phyloP scores from a whole-genome alignment of 1,139 yeast species.

The Candida sp. region DNA sequence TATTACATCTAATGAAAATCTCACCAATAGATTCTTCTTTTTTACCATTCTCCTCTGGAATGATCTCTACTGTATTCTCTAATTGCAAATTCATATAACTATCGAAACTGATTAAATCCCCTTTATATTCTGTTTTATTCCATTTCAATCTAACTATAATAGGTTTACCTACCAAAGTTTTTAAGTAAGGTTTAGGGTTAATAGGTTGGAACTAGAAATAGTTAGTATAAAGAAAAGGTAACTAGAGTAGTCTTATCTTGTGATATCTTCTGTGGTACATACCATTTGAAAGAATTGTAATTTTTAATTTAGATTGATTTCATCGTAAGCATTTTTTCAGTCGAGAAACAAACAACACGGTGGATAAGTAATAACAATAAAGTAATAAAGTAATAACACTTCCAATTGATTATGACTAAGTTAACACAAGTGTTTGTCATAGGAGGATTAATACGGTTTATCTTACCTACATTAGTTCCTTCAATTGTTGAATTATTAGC shows the following conservation, averaged over 20 bases:
- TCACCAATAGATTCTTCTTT: constrained; percentile 70
- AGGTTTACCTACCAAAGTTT: constrained; percentile 62
- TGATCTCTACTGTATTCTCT: constrained; percentile 63
- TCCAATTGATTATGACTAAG: constrained; percentile 10
- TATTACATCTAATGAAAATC: constrained; percentile 81
- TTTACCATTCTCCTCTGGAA: constrained; percentile 35
- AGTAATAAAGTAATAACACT: no score
- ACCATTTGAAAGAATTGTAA: neutral
- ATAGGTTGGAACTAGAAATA: constrained; percentile 58
- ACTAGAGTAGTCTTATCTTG: no score
- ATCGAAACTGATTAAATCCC: constrained; percentile 75
- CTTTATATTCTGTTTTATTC: constrained; percentile 88
- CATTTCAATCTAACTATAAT: constrained; percentile 91
- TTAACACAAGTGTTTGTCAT: constrained; percentile 20
- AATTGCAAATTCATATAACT: constrained; percentile 91
- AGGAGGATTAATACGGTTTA: constrained; percentile 29
- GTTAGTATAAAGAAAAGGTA: constrained; percentile 10
- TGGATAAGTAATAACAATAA: no score
- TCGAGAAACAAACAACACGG: neutral
- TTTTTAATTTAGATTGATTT: neutral
- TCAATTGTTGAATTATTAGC: constrained; percentile 24
- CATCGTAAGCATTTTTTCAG: neutral
- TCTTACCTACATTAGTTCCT: constrained; percentile 33
- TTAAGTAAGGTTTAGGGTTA: constrained; percentile 89
- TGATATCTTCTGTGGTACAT: no score